Conservation (phyloP, 768 basidiomycete genomes). For the Leccinum aurantiacum region DNA sequence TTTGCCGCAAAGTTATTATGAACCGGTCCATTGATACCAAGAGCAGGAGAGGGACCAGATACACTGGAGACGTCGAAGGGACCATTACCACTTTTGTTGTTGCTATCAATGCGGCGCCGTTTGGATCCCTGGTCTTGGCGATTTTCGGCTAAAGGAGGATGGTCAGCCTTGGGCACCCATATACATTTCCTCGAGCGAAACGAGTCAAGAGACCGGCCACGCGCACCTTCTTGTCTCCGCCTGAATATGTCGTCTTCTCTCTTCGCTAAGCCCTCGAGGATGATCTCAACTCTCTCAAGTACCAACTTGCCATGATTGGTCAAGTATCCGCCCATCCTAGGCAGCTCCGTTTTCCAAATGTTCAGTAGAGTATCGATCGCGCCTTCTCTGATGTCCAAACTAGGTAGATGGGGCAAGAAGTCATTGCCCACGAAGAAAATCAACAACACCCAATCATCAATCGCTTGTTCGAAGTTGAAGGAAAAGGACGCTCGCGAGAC, state of each 20-base stretch:
- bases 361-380: slow-evolving; percentile 95
- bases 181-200: slow-evolving; percentile 2
- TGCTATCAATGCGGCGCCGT: slow-evolving; percentile 67
- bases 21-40: slow-evolving; percentile 28
- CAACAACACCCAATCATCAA: slow-evolving; percentile 99
- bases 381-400: slow-evolving; percentile 98
- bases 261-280: slow-evolving; percentile 91
- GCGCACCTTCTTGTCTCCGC: slow-evolving; percentile 86
- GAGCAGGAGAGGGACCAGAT: slow-evolving; percentile 32
- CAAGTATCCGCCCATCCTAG: slow-evolving; percentile 96
- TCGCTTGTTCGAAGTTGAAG: slow-evolving; percentile 92
- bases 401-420: slow-evolving; percentile 96
- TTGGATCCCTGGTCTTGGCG: slow-evolving; percentile 92
- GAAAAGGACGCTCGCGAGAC: slow-evolving; percentile 74
- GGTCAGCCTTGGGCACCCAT: slow-evolving; percentile 17
- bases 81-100: slow-evolving; percentile 44
- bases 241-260: slow-evolving; percentile 96
- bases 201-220: slow-evolving; percentile 15
- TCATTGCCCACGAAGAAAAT: slow-evolving; percentile 99
- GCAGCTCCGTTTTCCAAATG: slow-evolving; percentile 93
- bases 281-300: slow-evolving; percentile 84
- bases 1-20: slow-evolving; percentile 71
- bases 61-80: slow-evolving; percentile 30
- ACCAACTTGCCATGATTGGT: slow-evolving; percentile 91
- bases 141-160: slow-evolving; percentile 68